Evolutionary conservation across 805 yeast genomes (phyloP).

Genomic region (Ogataea neopini): DNA sequence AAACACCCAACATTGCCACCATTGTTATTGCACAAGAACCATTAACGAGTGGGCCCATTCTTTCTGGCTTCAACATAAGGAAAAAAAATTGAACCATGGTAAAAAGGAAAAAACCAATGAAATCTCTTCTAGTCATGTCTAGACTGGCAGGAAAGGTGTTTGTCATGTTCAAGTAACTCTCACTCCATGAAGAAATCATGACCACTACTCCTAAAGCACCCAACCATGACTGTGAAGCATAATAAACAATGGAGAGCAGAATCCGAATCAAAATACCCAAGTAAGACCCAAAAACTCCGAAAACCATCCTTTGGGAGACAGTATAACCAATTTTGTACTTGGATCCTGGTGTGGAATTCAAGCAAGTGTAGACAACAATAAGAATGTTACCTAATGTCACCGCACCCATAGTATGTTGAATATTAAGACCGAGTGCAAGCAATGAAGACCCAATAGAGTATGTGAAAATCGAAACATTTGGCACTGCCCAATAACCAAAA

Average conservation of each 20-base stretch:
- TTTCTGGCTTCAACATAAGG: slow-evolving; percentile 31
- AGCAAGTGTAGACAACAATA: slow-evolving; percentile 39
- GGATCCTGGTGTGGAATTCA: slow-evolving; percentile 13
- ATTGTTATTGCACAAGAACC: slow-evolving; percentile 15
- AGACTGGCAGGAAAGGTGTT: slow-evolving; percentile 40
- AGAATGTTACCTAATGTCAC: slow-evolving; percentile 45
- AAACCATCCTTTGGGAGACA: slow-evolving; percentile 42
- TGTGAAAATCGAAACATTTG: slow-evolving; percentile 18
- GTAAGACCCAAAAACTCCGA: slow-evolving; percentile 46
- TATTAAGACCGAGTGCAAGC: slow-evolving; percentile 37
- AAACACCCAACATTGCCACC: slow-evolving; percentile 12
- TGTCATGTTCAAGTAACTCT: slow-evolving; percentile 39
- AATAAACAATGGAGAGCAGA: slow-evolving; percentile 42
- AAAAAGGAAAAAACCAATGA: slow-evolving; percentile 45
- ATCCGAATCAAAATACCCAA: slow-evolving; percentile 45
- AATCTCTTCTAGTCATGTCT: slow-evolving; percentile 42
- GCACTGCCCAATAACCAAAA: slow-evolving; percentile 41
- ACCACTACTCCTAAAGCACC: slow-evolving; percentile 45
- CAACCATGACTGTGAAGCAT: slow-evolving; percentile 43
- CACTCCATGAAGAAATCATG: slow-evolving; percentile 41
- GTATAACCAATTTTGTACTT: slow-evolving; percentile 52
- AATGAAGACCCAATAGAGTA: slow-evolving; percentile 13
- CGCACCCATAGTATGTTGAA: slow-evolving; percentile 31
- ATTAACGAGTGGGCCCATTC: slow-evolving; percentile 12
- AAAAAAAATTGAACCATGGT: slow-evolving; percentile 43